Percentiles rank a stretch among this genome's conserved stretches.
Conservation (phyloP, 805 yeast genomes). For the Candida tibetensis region DNA sequence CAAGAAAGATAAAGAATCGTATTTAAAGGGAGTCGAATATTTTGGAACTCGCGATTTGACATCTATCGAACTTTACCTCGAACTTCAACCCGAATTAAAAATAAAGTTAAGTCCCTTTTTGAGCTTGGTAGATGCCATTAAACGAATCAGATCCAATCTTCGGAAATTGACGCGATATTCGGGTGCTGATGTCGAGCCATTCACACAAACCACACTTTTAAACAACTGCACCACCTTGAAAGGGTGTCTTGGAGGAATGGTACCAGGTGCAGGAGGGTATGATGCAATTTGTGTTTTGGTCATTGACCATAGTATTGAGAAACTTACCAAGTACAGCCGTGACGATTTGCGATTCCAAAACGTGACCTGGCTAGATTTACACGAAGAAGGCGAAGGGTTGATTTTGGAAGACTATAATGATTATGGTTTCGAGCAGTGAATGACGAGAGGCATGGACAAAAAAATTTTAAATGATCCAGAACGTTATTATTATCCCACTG, state of each 20-base stretch:
- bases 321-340: slow-evolving; percentile 19
- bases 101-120: slow-evolving; percentile 3
- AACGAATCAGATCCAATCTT: slow-evolving; percentile 54
- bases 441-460: no score
- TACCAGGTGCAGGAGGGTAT: slow-evolving; percentile 98
- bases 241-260: slow-evolving; percentile 94
- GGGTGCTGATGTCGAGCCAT: slow-evolving; percentile 89
- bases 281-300: slow-evolving; percentile 85
- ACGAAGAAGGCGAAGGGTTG: slow-evolving; percentile 61
- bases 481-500: no score
- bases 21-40: slow-evolving; percentile 23
- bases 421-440: no score
- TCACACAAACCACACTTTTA: slow-evolving; percentile 65
- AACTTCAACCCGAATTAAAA: not conserved
- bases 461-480: no score
- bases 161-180: slow-evolving; percentile 59
- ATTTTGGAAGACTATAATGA: slow-evolving; percentile 40
- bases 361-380: slow-evolving; percentile 67
- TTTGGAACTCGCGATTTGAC: not conserved
- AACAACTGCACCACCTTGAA: slow-evolving; percentile 46
- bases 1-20: slow-evolving; percentile 28
- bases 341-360: slow-evolving; percentile 31
- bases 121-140: slow-evolving; percentile 38
- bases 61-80: not conserved
- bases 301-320: slow-evolving; percentile 40